Evolutionary conservation across 192 early-diverging fungal genomes (phyloP).

Genomic region (Entophlyctis luteolus): DNA sequence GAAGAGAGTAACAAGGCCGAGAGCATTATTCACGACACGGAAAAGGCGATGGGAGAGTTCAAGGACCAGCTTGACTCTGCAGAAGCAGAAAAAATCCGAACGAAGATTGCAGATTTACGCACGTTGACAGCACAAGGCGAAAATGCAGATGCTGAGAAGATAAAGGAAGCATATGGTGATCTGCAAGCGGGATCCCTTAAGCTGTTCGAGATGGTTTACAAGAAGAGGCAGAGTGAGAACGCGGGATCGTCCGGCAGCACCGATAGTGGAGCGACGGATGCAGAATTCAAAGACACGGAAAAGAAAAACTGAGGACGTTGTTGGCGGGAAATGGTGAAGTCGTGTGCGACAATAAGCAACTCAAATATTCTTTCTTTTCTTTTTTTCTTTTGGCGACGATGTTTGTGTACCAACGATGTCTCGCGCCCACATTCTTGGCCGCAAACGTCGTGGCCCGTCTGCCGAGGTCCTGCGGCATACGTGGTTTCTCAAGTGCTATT

Average conservation of each 20-base stretch:
- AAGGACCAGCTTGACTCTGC: conserved; percentile 88
- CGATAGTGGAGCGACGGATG: conserved; percentile 48
- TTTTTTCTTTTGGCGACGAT: no score
- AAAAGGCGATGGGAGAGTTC: conserved; percentile 94
- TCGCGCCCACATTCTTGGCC: no score
- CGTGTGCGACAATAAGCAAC: no score
- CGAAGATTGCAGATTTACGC: conserved; percentile 77
- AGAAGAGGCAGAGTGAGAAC: conserved; percentile 54
- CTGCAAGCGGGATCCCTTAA: conserved; percentile 88
- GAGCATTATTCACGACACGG: conserved; percentile 83
- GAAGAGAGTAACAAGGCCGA: conserved; percentile 94
- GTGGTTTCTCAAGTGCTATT: no score
- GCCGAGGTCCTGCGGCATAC: no score
- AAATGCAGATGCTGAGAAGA: conserved; percentile 72
- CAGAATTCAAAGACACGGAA: conserved; percentile 74
- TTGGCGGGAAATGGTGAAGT: no score
- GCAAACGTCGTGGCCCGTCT: no score
- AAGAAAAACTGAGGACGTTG: no score
- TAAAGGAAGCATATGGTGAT: conserved; percentile 81
- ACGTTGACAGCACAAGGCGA: conserved; percentile 69
- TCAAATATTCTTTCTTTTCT: no score
- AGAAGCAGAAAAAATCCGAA: conserved; percentile 83
- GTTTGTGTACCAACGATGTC: no score
- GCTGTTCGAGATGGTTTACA: conserved; percentile 97
- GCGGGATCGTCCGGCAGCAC: conserved; percentile 20